phyloP scores from a whole-genome alignment of 208 protist species.

The Angomonas ambiguus region DNA sequence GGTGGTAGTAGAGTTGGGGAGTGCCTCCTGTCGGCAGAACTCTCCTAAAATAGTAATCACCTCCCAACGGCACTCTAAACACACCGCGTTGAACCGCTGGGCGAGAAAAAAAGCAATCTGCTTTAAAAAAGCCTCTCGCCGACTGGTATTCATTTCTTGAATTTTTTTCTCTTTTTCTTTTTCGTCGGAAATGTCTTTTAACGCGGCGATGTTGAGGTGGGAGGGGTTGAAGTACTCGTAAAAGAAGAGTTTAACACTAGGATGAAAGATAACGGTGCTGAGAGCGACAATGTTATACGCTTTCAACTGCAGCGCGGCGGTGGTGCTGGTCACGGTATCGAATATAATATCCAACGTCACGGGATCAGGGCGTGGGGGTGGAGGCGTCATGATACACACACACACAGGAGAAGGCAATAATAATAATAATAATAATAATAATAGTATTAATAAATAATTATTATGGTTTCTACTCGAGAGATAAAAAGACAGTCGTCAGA shows the following conservation, averaged over 20 bases:
- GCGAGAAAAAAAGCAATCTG: constrained; percentile 69
- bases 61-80: constrained; percentile 73
- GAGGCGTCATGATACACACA: constrained; percentile 37
- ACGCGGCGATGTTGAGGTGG: not conserved
- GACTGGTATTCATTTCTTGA: constrained; percentile 18
- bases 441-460: too few relatives aligned
- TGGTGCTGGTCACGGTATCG: constrained; percentile 34
- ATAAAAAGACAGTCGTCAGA: constrained; percentile 8
- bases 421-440: constrained; percentile 6
- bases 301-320: constrained; percentile 37
- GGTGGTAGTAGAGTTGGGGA: not conserved
- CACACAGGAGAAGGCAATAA: not conserved
- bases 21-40: constrained; percentile 72
- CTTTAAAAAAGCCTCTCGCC: constrained; percentile 56
- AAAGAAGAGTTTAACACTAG: constrained; percentile 76
- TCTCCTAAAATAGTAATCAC: constrained; percentile 74
- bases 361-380: constrained; percentile 72
- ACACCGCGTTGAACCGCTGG: constrained; percentile 62
- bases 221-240: constrained; percentile 32
- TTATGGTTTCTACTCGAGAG: constrained; percentile 7
- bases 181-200: not conserved
- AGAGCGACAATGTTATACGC: constrained; percentile 78
- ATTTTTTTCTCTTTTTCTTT: constrained; percentile 46
- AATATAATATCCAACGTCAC: constrained; percentile 84
- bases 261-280: constrained; percentile 75